Evolutionary conservation across 164 flowering plant genomes (phyloP).

Genomic region (Stephania yunnanensis): DNA sequence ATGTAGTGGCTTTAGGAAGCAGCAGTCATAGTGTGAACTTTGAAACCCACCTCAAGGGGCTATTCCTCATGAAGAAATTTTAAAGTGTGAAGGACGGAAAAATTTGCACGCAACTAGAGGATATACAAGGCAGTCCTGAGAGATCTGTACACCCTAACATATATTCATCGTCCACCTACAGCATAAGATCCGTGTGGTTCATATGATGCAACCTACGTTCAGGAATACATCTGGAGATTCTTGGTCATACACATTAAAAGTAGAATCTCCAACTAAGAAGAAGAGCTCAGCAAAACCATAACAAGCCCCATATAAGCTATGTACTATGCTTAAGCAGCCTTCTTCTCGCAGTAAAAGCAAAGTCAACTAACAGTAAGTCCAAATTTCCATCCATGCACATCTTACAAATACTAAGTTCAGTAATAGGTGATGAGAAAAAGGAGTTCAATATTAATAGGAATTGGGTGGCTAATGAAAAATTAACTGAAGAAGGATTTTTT

Average conservation of each 20-base stretch:
- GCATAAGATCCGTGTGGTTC: no score
- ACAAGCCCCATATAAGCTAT: neutral
- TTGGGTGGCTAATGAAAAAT: no score
- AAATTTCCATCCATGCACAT: no score
- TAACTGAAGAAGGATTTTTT: no score
- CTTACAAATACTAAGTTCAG: no score
- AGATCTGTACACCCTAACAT: neutral
- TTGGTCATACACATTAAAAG: neutral
- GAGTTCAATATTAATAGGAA: no score
- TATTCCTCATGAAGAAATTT: neutral
- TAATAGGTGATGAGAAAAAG: no score
- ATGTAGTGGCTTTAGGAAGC: neutral
- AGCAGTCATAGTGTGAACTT: neutral
- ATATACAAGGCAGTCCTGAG: no score
- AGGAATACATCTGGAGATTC: neutral
- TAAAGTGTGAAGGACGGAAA: neutral
- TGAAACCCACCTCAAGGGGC: neutral
- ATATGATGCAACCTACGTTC: neutral
- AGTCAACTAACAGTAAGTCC: no score
- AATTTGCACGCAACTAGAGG: neutral
- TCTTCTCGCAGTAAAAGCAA: no score
- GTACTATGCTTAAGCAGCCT: no score
- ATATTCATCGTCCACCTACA: no score
- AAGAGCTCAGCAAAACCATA: neutral
- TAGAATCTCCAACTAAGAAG: neutral